Conservation (phyloP, 805 yeast species). For the Candida dajiaensis region DNA sequence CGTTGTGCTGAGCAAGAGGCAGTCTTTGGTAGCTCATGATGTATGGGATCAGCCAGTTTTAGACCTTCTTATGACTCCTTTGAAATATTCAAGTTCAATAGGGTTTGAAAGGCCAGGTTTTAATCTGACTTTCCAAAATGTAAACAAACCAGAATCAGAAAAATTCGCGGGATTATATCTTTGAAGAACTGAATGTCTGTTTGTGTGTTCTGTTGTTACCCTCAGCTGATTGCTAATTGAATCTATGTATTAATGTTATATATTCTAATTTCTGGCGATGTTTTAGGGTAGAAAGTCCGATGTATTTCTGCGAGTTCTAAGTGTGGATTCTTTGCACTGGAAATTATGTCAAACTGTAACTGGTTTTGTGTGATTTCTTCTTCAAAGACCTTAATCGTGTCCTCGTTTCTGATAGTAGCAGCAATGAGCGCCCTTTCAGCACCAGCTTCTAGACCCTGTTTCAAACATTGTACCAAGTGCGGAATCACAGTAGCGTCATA, state of each 20-base stretch:
- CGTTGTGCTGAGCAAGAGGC: neutral
- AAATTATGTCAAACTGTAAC: constrained; percentile 16
- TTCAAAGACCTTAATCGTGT: constrained; percentile 42
- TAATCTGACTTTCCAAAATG: neutral
- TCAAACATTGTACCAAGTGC: constrained; percentile 43
- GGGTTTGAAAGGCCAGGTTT: neutral
- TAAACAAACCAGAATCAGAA: constrained; percentile 1
- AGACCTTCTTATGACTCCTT: neutral
- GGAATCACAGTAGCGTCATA: constrained; percentile 64
- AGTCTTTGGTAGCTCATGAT: neutral
- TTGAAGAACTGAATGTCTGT: no score
- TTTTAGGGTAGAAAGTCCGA: constrained; percentile 17
- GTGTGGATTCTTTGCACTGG: constrained; percentile 8
- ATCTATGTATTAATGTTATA: constrained; percentile 7
- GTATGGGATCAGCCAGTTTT: neutral
- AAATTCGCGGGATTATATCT: neutral
- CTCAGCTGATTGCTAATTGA: neutral
- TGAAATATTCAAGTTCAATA: no score
- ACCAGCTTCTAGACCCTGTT: constrained; percentile 15
- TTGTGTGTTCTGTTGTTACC: no score
- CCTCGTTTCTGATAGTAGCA: constrained; percentile 67
- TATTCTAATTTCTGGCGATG: constrained; percentile 14
- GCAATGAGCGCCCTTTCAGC: constrained; percentile 44
- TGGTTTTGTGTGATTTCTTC: constrained; percentile 21
- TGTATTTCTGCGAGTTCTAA: neutral